A percentile compares a stretch with the other conserved stretches of the same genome.
phyloP scores from a whole-genome alignment of 805 yeast species.

The Clavispora asparagi region DNA sequence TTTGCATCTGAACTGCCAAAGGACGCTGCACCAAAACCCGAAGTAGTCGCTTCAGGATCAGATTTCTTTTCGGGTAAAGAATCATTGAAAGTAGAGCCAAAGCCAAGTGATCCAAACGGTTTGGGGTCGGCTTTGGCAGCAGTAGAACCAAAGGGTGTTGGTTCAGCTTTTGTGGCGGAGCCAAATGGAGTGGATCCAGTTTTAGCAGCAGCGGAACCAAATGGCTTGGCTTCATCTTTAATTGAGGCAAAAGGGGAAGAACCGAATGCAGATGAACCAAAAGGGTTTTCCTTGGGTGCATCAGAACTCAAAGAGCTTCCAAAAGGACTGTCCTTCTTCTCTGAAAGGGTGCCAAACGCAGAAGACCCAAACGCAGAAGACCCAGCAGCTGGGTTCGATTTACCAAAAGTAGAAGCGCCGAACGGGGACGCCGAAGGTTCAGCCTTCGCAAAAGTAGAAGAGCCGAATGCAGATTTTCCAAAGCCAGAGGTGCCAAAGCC shows the following conservation, averaged over 20 bases:
- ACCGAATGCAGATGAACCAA: background rate
- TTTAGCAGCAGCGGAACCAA: background rate
- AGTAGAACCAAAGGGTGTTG: background rate
- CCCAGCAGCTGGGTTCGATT: background rate
- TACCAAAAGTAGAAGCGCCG: conserved; percentile 6
- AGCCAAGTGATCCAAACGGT: background rate
- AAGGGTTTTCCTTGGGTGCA: background rate
- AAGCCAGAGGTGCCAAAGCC: conserved; percentile 15
- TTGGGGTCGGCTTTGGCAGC: background rate
- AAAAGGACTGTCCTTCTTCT: background rate
- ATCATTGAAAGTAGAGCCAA: background rate
- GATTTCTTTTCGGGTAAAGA: background rate
- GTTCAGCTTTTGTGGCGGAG: no score
- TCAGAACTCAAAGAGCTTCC: background rate
- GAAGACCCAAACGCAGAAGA: conserved; percentile 7
- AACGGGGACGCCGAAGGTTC: conserved; percentile 1
- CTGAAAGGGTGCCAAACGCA: background rate
- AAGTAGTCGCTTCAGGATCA: no score
- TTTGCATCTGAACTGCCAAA: background rate
- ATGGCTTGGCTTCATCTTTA: background rate
- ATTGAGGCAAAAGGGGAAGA: background rate
- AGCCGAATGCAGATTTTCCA: conserved; percentile 7
- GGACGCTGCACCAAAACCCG: background rate
- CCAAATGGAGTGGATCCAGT: background rate
- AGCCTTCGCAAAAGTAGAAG: conserved; percentile 2